Evolutionary conservation across 495 filamentous ascomycete species (phyloP), one percentile per base, ranked within the genome.

Genomic region (Opeltia flavorubescens): DNA sequence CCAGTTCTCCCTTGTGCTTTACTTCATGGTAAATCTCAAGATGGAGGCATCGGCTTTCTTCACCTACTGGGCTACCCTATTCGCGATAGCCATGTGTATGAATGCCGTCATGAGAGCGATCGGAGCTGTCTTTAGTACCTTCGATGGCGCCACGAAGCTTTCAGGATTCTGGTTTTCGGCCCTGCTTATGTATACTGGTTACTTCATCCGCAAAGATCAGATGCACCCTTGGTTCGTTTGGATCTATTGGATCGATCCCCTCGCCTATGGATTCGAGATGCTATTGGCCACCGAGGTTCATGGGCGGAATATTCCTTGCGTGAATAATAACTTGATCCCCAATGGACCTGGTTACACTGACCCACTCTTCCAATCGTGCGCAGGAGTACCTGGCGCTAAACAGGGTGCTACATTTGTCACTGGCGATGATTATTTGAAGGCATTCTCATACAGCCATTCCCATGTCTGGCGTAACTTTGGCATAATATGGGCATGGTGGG

Each of bases 171-270:
- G 70, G 51, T 56, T 46, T 42, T 43, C 43, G 31, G 21, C 18
- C 18, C 41, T 63, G 18, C 67, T 89, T 48, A 71, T 91, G 41
- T 94, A 83, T 55, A 85, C 82, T 15, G 86, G 87, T 43, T 95
- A 82, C 58, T 68, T 84, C 44, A 82, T 93, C 40, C 72, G 80
- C 2, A 78, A 76, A 6, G 66, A 65, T 0, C 58, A 76, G 38
- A 83, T 91, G 77, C 55, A 70, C 5, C 72, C 77, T 0, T 94
- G 86, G 86, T 80, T 89, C 48, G 68, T 68, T 4, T 89, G 84
- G 84, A 64, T 89, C 2, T 72, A 70, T 46, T 82, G 73, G 61
- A 69, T 89, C 45, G 80, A 89, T 50, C 86, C 86, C 0, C 55
- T 89, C 5, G 62, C 75, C 0, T 94, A 87, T 50, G 73, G 74